Conservation (phyloP, 2,329 filamentous ascomycete genomes). For the Cladophialophora chaetospira region DNA sequence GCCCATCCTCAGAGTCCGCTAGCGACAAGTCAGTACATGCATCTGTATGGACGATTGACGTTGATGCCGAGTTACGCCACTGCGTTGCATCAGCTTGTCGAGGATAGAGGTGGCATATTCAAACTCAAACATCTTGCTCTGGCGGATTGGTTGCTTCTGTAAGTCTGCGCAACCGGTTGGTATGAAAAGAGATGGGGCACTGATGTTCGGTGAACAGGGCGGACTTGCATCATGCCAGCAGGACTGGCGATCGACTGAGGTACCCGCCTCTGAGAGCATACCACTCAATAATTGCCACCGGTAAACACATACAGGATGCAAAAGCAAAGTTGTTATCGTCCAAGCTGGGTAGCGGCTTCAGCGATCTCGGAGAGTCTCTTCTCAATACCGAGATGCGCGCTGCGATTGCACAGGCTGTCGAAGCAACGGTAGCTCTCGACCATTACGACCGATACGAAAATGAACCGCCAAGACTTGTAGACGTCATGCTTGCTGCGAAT, state of each 20-base stretch:
- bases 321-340: neutral
- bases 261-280: neutral
- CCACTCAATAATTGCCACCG: neutral
- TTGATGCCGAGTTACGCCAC: conserved; percentile 5
- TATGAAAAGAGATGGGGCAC: neutral
- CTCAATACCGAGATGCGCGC: neutral
- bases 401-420: neutral
- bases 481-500: conserved; percentile 1
- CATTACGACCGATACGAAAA: conserved; percentile 2
- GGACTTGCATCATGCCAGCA: neutral
- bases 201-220: neutral
- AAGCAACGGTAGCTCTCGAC: neutral
- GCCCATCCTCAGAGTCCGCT: neutral
- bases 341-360: neutral
- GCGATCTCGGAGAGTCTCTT: neutral
- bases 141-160: conserved; percentile 6
- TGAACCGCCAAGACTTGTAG: neutral
- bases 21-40: conserved; percentile 1
- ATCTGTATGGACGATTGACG: conserved; percentile 4
- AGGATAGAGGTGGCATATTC: neutral
- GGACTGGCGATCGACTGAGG: neutral
- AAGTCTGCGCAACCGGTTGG: neutral
- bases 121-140: neutral
- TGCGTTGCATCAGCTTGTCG: neutral
- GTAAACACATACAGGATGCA: neutral